Evolutionary conservation across 768 basidiomycete genomes (phyloP).

Genomic region (Trametes punicea): DNA sequence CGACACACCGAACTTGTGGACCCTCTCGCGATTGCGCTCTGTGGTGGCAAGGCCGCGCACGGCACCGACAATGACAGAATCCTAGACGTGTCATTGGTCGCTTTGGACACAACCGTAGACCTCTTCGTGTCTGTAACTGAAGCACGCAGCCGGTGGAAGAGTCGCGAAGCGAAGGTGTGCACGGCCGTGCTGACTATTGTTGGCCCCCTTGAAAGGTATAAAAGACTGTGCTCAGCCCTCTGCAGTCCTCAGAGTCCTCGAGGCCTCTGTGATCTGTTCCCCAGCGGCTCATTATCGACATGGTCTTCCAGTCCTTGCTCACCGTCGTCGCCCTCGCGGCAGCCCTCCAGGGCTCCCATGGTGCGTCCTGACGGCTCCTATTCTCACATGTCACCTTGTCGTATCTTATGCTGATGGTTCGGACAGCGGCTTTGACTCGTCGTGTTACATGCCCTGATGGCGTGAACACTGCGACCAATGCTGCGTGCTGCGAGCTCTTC

Average conservation of each 20-base stretch:
- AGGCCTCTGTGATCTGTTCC: neutral
- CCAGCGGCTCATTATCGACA: slow-evolving; percentile 3
- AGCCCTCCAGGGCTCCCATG: slow-evolving; percentile 19
- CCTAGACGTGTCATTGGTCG: neutral
- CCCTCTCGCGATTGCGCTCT: neutral
- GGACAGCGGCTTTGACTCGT: slow-evolving; percentile 9
- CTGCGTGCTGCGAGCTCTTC: slow-evolving; percentile 32
- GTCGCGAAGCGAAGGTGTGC: too few relatives aligned
- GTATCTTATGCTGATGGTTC: neutral
- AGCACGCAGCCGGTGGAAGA: neutral
- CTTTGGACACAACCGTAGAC: neutral
- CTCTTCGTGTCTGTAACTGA: neutral
- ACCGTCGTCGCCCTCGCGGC: slow-evolving; percentile 17
- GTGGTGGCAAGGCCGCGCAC: neutral
- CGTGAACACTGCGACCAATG: slow-evolving; percentile 26
- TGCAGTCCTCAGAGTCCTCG: slow-evolving; percentile 8
- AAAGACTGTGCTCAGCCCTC: neutral
- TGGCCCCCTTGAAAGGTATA: neutral
- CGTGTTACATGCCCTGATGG: slow-evolving; percentile 32
- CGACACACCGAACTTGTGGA: slow-evolving; percentile 6
- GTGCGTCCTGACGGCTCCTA: neutral
- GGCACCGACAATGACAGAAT: neutral
- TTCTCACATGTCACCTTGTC: too few relatives aligned
- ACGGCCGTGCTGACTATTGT: neutral
- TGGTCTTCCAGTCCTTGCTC: slow-evolving; percentile 24